Percentiles rank a stretch among this genome's conserved stretches.
phyloP scores from a whole-genome alignment of 1,284 basidiomycete species.

The Ustilago nuda region DNA sequence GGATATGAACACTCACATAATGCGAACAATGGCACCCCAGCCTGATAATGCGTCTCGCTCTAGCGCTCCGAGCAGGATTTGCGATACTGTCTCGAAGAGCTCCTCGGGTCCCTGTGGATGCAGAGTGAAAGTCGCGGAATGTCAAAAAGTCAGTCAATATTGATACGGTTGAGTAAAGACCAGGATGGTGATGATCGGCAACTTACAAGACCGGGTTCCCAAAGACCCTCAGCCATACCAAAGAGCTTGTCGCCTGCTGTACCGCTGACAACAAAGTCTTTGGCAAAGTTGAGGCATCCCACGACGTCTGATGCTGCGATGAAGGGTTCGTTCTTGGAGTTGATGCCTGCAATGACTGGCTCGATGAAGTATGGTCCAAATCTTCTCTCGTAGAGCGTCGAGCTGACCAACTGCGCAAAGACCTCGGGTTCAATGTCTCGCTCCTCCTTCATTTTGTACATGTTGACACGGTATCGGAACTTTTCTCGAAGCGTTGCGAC shows the following conservation, averaged over 20 bases:
- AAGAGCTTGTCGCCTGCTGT: slow-evolving; percentile 91
- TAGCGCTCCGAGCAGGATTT: slow-evolving; percentile 92
- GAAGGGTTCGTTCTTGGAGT: slow-evolving; percentile 86
- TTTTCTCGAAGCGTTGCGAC: slow-evolving; percentile 82
- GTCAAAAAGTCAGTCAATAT: background rate
- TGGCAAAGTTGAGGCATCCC: slow-evolving; percentile 92
- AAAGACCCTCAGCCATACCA: slow-evolving; percentile 97
- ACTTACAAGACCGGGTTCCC: slow-evolving; percentile 89
- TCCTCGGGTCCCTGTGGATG: slow-evolving; percentile 82
- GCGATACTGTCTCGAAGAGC: slow-evolving; percentile 97
- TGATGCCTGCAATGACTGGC: slow-evolving; percentile 91
- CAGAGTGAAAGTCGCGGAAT: background rate
- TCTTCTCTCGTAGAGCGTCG: slow-evolving; percentile 93
- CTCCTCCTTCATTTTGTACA: slow-evolving; percentile 99
- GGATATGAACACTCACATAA: slow-evolving; percentile 81
- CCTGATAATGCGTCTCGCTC: slow-evolving; percentile 97
- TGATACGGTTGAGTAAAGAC: background rate
- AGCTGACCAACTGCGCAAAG: slow-evolving; percentile 94
- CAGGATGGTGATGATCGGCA: background rate
- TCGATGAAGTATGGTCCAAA: slow-evolving; percentile 98
- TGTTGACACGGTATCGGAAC: slow-evolving; percentile 87
- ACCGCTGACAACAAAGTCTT: slow-evolving; percentile 97
- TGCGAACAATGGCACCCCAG: slow-evolving; percentile 94
- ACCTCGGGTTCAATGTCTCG: slow-evolving; percentile 95
- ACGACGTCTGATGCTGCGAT: slow-evolving; percentile 97